phyloP scores from a whole-genome alignment of 495 filamentous ascomycete species.

The Xylaria telfairii region DNA sequence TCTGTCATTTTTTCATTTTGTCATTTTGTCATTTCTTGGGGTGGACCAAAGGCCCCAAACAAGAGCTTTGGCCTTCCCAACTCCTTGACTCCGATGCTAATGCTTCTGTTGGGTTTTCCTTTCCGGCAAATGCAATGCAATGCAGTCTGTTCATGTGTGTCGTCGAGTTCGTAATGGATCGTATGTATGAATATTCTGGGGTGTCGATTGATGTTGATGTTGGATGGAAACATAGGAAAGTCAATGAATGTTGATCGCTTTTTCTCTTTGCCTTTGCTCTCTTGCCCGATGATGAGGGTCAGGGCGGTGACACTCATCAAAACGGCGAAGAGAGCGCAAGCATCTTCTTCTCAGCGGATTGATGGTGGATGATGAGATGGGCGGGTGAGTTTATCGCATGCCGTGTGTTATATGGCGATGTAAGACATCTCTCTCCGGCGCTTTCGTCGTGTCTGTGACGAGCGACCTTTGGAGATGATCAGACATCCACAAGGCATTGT shows the following conservation, averaged over 20 bases:
- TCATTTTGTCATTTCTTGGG: too few relatives aligned
- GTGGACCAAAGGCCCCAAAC: neutral
- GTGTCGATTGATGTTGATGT: too few relatives aligned
- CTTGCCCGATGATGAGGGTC: neutral
- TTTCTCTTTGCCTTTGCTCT: neutral
- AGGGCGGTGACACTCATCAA: neutral
- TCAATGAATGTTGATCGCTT: conserved; percentile 15
- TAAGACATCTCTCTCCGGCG: conserved; percentile 20
- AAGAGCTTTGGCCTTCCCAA: conserved; percentile 3
- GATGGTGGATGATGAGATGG: conserved; percentile 1
- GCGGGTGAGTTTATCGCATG: neutral
- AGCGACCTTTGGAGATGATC: conserved; percentile 21
- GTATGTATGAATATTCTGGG: neutral
- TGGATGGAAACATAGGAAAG: conserved; percentile 14
- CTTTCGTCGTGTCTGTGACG: conserved; percentile 5
- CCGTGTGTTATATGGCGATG: conserved; percentile 21
- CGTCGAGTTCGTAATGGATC: neutral
- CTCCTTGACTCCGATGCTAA: conserved; percentile 11
- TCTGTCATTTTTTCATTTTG: neutral
- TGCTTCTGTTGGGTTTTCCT: neutral
- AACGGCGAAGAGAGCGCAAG: neutral
- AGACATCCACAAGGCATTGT: conserved; percentile 27
- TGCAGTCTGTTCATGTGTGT: conserved; percentile 8
- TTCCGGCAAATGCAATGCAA: conserved; percentile 16
- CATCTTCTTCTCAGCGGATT: conserved; percentile 6